Base-by-base conservation (phyloP, 441 rosid genomes). In the Iberis amara region DNA sequence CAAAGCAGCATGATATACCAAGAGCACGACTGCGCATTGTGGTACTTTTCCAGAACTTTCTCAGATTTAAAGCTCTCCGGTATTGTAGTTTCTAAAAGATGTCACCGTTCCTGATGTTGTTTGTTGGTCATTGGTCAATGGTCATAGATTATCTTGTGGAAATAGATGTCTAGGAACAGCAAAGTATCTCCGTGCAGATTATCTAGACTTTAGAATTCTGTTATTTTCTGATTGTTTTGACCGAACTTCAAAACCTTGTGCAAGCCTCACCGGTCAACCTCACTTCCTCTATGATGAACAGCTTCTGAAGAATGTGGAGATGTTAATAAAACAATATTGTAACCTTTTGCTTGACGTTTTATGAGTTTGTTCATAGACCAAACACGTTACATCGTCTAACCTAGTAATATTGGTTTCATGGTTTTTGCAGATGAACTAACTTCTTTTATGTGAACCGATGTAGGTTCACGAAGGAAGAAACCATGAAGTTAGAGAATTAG, bases 401-500 rank as follows among this genome's bases (percentile, higher is more conserved):
- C 2, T 57, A 7, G 27, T 28, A 21, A 7, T 56, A 36, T 14
- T 64, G 18, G 35, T 49, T 33, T 31, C 41, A 4, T 57, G 36
- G 14, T 31, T 13, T 27, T 18, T 56, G 7, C n/a, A 18, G 36
- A 33, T 1, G 12, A 36, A 13, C 12, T 7, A 54, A 47, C 52
- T 27, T 59, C 4, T 37, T 5, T 47, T 33, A 11, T 26, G 11
- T 31, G 44, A 40, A 47, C 35, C 14, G 42, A 14, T 65, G 66
- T 74, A 86, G 98, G 96, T 90, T 75, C 89, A 86, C 54, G 94
- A 90, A 76, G 96, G 98, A 46, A 83, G 95, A 65, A 87, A 85
- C 64, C 98, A 87, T 45, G 96, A 87, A 75, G 92, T 90, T 39
- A 79, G 95, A 49, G 98, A 87, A 79, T 76, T 90, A 52, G 83